phyloP scores from a whole-genome alignment of 192 early-diverging fungal genomes.

The Phlyctochytrium arcticum region DNA sequence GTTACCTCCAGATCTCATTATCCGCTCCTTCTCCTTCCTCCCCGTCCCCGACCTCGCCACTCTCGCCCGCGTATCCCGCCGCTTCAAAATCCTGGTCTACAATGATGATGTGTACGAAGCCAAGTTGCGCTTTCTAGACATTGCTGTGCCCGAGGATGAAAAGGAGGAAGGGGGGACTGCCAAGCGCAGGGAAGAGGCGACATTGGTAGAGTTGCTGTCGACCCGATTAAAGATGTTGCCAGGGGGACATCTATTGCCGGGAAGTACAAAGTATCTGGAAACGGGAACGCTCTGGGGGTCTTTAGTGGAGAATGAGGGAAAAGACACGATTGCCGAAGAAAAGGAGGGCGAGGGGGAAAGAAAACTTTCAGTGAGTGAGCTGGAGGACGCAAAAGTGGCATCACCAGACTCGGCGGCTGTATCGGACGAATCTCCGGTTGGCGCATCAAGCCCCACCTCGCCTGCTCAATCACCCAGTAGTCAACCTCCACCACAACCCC shows the following conservation, averaged over 20 bases:
- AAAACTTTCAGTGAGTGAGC: too few relatives aligned
- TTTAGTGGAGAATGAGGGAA: constrained; percentile 9
- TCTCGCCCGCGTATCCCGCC: constrained; percentile 58
- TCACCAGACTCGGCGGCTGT: too few relatives aligned
- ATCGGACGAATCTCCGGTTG: too few relatives aligned
- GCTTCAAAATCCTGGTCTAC: constrained; percentile 75
- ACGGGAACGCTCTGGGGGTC: constrained; percentile 43
- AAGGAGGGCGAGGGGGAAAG: too few relatives aligned
- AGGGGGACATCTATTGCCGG: constrained; percentile 43
- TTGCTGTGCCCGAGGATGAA: constrained; percentile 13
- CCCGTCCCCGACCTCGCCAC: constrained; percentile 38
- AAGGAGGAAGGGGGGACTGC: neutral
- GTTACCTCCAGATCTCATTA: constrained; percentile 50
- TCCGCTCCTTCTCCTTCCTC: constrained; percentile 37
- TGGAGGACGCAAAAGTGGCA: too few relatives aligned
- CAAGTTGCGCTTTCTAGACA: constrained; percentile 55
- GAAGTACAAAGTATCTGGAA: constrained; percentile 40
- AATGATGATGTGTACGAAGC: constrained; percentile 71
- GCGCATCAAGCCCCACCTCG: too few relatives aligned
- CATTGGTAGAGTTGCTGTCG: constrained; percentile 23
- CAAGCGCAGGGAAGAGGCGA: neutral
- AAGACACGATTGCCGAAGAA: neutral
- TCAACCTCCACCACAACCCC: constrained; percentile 23
- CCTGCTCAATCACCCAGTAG: too few relatives aligned
- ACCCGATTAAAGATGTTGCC: constrained; percentile 43